Percentiles rank a stretch among this genome's conserved stretches.
phyloP scores from a whole-genome alignment of 2,329 filamentous ascomycete species.

The Colletotrichum sp. region DNA sequence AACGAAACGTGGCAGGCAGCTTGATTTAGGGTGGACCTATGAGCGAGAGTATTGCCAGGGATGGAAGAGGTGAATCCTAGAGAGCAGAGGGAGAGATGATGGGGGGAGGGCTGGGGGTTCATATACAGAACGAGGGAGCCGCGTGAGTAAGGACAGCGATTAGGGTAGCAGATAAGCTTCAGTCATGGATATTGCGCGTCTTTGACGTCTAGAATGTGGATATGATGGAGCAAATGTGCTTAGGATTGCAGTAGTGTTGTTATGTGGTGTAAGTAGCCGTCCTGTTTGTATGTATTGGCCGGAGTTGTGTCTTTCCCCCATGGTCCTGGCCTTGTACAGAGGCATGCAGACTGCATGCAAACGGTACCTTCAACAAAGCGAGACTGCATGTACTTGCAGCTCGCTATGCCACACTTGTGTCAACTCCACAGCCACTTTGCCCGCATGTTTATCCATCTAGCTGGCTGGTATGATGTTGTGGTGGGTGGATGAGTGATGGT shows the following conservation, averaged over 20 bases:
- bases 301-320: background rate
- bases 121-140: slow-evolving; percentile 12
- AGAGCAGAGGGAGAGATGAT: background rate
- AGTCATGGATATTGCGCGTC: slow-evolving; percentile 10
- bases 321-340: background rate
- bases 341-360: slow-evolving; percentile 6
- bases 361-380: slow-evolving; percentile 11
- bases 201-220: slow-evolving; percentile 11
- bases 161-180: slow-evolving; percentile 16
- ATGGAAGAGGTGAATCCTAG: background rate
- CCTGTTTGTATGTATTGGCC: background rate
- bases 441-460: background rate
- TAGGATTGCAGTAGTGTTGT: slow-evolving; percentile 4
- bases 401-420: background rate
- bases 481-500: slow-evolving; percentile 14
- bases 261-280: background rate
- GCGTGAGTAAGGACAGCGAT: background rate
- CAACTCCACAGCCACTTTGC: background rate
- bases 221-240: slow-evolving; percentile 3
- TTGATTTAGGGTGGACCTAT: background rate
- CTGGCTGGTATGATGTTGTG: background rate
- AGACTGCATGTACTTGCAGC: background rate
- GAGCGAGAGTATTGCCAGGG: slow-evolving; percentile 3
- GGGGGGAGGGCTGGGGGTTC: slow-evolving; percentile 5
- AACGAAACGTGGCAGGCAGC: background rate